phyloP scores from a whole-genome alignment of 257 asterid species.

The Handroanthus guayacan region DNA sequence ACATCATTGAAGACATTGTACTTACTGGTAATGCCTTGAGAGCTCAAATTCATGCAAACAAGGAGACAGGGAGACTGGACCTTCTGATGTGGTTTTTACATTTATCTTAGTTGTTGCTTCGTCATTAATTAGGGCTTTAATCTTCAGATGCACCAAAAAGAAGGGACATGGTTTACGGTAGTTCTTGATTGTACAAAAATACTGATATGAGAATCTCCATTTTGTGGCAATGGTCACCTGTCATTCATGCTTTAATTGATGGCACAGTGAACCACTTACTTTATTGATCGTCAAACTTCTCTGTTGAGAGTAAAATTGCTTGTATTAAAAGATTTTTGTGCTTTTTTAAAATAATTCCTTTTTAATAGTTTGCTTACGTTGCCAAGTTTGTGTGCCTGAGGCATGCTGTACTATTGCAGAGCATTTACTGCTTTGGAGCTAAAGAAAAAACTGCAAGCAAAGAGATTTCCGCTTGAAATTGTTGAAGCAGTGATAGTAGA shows the following conservation, averaged over 20 bases:
- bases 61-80: neutral
- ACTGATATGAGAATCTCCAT: neutral
- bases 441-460: constrained; percentile 75
- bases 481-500: constrained; percentile 70
- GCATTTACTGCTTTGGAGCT: constrained; percentile 81
- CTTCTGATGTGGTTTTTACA: neutral
- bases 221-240: constrained; percentile 1
- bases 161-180: neutral
- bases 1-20: neutral
- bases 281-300: constrained; percentile 13
- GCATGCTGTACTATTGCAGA: constrained; percentile 51
- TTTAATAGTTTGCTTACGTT: neutral
- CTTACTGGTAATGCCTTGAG: neutral
- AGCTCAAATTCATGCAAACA: neutral
- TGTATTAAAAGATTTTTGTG: constrained; percentile 11
- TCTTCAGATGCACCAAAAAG: constrained; percentile 5
- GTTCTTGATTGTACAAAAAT: neutral
- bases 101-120: constrained; percentile 5
- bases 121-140: constrained; percentile 12
- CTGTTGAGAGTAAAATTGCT: neutral
- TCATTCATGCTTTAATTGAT: neutral
- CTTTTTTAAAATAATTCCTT: constrained; percentile 4
- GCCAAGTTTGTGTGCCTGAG: constrained; percentile 21
- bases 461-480: constrained; percentile 54
- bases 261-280: constrained; percentile 18